Evolutionary conservation across 768 basidiomycete species (phyloP).

Genomic region (Kwoniella sp.): DNA sequence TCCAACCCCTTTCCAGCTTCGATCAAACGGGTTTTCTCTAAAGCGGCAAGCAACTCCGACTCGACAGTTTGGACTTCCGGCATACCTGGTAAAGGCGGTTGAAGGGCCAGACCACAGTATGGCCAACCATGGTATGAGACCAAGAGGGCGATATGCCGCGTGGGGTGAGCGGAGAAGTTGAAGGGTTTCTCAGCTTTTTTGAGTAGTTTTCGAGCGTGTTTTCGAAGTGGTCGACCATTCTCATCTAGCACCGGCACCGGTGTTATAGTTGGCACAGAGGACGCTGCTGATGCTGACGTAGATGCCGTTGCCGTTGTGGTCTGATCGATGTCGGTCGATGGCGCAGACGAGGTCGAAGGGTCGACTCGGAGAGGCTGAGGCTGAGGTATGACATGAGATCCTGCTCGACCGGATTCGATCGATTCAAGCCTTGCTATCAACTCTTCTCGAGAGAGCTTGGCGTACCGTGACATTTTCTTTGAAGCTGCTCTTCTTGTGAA

Average conservation of each 20-base stretch:
- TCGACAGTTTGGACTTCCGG: conserved; percentile 78
- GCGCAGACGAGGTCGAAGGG: not conserved
- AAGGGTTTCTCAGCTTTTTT: conserved; percentile 59
- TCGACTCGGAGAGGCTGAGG: not conserved
- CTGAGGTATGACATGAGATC: not conserved
- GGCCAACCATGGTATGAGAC: conserved; percentile 92
- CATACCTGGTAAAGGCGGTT: conserved; percentile 53
- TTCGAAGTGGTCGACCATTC: conserved; percentile 5
- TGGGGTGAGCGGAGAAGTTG: conserved; percentile 68
- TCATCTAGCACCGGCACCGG: conserved; percentile 8
- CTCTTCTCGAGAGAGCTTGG: conserved; percentile 67
- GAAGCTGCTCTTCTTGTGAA: conserved; percentile 5
- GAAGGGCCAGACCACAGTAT: conserved; percentile 86
- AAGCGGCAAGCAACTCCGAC: conserved; percentile 75
- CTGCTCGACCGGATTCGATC: conserved; percentile 58
- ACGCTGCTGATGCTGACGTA: conserved; percentile 39
- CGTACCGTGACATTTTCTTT: conserved; percentile 56
- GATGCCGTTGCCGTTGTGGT: conserved; percentile 18
- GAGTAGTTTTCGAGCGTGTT: conserved; percentile 5
- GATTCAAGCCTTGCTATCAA: conserved; percentile 68
- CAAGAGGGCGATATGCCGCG: conserved; percentile 88
- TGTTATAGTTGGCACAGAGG: conserved; percentile 25
- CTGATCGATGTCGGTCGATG: conserved; percentile 14
- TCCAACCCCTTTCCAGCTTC: conserved; percentile 73
- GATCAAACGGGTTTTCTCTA: conserved; percentile 75